These are phyloP conservation scores for Sarocladium kiliense DNA, from an alignment of 2,329 filamentous ascomycete genomes.

Conservation along the genomic window DNA sequence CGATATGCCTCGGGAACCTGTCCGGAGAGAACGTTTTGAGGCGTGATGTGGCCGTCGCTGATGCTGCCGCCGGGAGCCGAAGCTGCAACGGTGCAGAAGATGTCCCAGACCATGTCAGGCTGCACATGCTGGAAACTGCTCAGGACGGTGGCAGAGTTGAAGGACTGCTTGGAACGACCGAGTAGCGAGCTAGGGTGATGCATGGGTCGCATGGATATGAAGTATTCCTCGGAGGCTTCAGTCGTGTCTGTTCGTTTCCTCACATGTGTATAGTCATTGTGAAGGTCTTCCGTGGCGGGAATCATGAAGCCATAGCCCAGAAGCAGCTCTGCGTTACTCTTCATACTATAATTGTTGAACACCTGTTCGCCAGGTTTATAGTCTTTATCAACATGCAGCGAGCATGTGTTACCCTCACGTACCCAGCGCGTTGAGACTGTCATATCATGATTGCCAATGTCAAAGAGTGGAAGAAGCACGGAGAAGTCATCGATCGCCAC, in stretches of 20 bases:
- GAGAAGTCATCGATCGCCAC: constrained; percentile 53
- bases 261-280: constrained; percentile 57
- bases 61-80: constrained; percentile 21
- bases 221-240: constrained; percentile 34
- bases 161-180: constrained; percentile 33
- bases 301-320: constrained; percentile 60
- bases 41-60: background rate
- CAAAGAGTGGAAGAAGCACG: constrained; percentile 64
- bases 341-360: constrained; percentile 68
- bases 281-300: constrained; percentile 38
- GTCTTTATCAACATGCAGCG: constrained; percentile 33
- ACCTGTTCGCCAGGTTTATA: constrained; percentile 50
- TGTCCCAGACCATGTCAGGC: constrained; percentile 47
- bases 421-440: constrained; percentile 56
- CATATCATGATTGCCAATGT: constrained; percentile 67
- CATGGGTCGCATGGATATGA: constrained; percentile 48
- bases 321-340: constrained; percentile 68
- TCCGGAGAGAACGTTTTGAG: constrained; percentile 14
- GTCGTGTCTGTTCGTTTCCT: constrained; percentile 34
- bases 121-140: constrained; percentile 45
- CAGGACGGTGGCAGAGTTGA: constrained; percentile 22
- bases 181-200: constrained; percentile 42
- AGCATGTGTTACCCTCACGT: constrained; percentile 37
- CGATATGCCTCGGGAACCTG: constrained; percentile 21
- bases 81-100: constrained; percentile 34